Base-by-base conservation (phyloP, 2,329 filamentous ascomycete genomes). In the Fusarium compactum region DNA sequence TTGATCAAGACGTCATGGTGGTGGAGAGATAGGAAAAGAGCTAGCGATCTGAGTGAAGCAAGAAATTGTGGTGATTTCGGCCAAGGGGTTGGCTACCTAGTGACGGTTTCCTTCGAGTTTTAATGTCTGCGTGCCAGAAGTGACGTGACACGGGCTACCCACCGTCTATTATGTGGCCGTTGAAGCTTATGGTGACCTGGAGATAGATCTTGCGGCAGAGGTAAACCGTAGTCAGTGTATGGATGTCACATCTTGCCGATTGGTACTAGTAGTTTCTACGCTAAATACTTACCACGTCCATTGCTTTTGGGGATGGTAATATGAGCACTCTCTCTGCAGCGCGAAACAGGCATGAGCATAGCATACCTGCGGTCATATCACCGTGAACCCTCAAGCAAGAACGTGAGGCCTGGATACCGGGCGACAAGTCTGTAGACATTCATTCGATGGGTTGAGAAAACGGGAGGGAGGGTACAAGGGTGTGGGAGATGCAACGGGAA, bases 401-500 rank as follows among this genome's bases (percentile, higher is more conserved):
- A 51, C 50, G 61, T 30, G 48, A 58, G 58, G 58, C 48, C 38
- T 58, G 58, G 56, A 63, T 40, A 55, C 38, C 18, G 15, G 48
- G 57, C 50, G 53, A 71, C 60, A 40, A 71, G 58, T 55, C 50
- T 52, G 52, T 62, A 56, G 52, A 60, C 38, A 61, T 58, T 46
- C 25, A 24, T 58, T 64, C 44, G 34, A 69, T 38, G 34, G 34
- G 34, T 69, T 58, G 51, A 72, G 62, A 74, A 59, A 65, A 76
- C 50, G 65, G 74, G 72, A 61, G 65, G 71, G 74, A 57, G 50
- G 50, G 69, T 71, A 60, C 57, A 71, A 69, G 65, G 69, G 71
- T 74, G 73, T 71, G 69, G 58, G 67, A 69, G 66, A 74, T 69
- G 73, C 58, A 67, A 72, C 70, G 67, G 72, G 62, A 74, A 74